Evolutionary conservation across 805 yeast genomes (phyloP), one percentile per base, ranked within the genome.

Genomic region (Saturnispora quitensis): DNA sequence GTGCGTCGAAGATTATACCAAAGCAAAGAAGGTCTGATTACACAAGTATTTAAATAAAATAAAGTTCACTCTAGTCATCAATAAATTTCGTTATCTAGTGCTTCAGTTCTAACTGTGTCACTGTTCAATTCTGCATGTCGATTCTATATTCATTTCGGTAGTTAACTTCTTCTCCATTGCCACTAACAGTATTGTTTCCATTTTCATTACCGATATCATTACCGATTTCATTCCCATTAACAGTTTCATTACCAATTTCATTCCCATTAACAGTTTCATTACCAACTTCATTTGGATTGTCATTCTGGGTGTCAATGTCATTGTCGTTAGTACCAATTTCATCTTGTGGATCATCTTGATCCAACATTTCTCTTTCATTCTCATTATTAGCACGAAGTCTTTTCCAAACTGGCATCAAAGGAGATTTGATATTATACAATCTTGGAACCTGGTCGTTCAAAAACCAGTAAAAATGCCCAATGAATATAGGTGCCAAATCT

Each of bases 381-480:
- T 40, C 42, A 22, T 46, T 10, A 12, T 40, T 12, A 31, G 33
- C 33, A 4, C 28, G 36, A 10, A 45, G 31, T 7, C 46, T 3
- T 20, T 55, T 55, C 69, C 65, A 69, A 5, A 73, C 68, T 8
- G 78, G 77, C n/a, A 65, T 58, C 27, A 74, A 58, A 2, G 68
- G 67, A 34, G 72, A 57, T 18, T 69, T 68, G 15, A 25, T 10
- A 12, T 56, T 51, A 49, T 63, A 65, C 27, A 74, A 53, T 28
- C 63, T 59, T n/a, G 81, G 80, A 45, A 63, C 60, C 15, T 70
- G 61, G 50, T 74, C 78, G 56, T 68, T 69, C 15, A 73, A 54
- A 48, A 69, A 73, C 55, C 71, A 66, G 40, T 66, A 60, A 3
- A 65, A 40, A 51, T 76, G 81, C 8, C 81, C 80, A 28, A 73